These are phyloP conservation scores for Syncephalastrum racemosum DNA, from an alignment of 371 early-diverging fungal species.

Conservation along the genomic window DNA sequence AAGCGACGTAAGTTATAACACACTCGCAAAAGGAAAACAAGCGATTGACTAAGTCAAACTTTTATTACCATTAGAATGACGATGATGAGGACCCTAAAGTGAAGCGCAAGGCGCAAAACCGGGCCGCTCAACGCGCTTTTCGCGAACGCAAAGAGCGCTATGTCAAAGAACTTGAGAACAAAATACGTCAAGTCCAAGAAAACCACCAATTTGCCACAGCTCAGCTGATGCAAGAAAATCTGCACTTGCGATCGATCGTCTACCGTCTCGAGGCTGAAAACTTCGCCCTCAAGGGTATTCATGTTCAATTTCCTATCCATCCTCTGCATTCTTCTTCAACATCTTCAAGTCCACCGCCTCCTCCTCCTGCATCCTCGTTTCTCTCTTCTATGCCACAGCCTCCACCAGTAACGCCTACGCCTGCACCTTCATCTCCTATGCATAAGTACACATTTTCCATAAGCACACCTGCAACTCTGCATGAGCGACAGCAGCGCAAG, in stretches of 20 bases:
- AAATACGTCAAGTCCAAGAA: conserved; percentile 60
- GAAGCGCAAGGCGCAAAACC: conserved; percentile 76
- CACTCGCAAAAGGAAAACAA: conserved; percentile 37
- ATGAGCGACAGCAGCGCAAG: not conserved
- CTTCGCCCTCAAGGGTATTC: conserved; percentile 30
- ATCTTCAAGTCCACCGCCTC: conserved; percentile 6
- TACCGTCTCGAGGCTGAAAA: conserved; percentile 42
- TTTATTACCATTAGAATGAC: conserved; percentile 14
- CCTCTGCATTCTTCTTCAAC: conserved; percentile 15
- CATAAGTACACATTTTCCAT: conserved; percentile 39
- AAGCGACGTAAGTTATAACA: conserved; percentile 13
- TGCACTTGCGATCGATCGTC: conserved; percentile 32
- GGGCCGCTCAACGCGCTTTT: conserved; percentile 78
- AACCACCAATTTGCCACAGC: conserved; percentile 32
- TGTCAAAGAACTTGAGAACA: conserved; percentile 63
- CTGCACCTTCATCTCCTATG: conserved; percentile 5
- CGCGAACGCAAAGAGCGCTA: conserved; percentile 74
- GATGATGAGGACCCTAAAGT: conserved; percentile 45
- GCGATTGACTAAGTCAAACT: conserved; percentile 19
- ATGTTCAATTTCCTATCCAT: conserved; percentile 19
- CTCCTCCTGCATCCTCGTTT: not conserved
- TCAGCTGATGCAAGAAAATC: conserved; percentile 43
- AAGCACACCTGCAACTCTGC: conserved; percentile 36
- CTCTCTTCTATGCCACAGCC: not conserved
- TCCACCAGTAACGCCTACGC: not conserved